phyloP scores from a whole-genome alignment of 495 filamentous ascomycete genomes.

The Lasiosphaeria miniovina region DNA sequence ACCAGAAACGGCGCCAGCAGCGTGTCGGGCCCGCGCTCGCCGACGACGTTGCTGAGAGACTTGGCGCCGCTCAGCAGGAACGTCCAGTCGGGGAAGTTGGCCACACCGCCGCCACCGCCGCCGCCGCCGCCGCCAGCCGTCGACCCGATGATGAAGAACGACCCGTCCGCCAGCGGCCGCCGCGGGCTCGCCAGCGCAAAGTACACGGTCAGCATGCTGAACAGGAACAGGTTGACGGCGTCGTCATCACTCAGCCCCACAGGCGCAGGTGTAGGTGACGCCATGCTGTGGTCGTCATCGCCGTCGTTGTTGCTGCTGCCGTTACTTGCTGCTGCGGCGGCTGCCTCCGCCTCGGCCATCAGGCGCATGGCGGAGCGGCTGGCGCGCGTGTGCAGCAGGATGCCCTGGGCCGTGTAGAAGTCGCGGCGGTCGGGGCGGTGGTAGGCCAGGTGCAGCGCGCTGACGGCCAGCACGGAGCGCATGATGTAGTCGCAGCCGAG shows the following conservation, averaged over 20 bases:
- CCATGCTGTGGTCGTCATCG: too few relatives aligned
- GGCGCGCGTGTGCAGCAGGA: constrained; percentile 49
- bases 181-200: constrained; percentile 33
- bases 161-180: constrained; percentile 25
- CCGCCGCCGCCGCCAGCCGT: background rate
- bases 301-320: too few relatives aligned
- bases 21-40: constrained; percentile 17
- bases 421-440: constrained; percentile 37
- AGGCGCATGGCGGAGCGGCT: constrained; percentile 24
- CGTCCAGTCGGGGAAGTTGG: constrained; percentile 34
- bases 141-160: constrained; percentile 26
- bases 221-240: constrained; percentile 31
- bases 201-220: constrained; percentile 36
- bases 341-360: constrained; percentile 15
- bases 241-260: constrained; percentile 1
- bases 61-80: constrained; percentile 33
- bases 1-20: constrained; percentile 25
- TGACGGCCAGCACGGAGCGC: constrained; percentile 52
- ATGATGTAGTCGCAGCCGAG: constrained; percentile 53
- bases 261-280: too few relatives aligned
- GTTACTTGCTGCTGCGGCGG: too few relatives aligned
- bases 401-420: constrained; percentile 48
- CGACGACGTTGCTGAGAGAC: constrained; percentile 24
- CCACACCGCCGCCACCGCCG: background rate
- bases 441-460: constrained; percentile 53